Evolutionary conservation across 495 filamentous ascomycete genomes (phyloP).

Genomic region (Penicillium ochrochloron): DNA sequence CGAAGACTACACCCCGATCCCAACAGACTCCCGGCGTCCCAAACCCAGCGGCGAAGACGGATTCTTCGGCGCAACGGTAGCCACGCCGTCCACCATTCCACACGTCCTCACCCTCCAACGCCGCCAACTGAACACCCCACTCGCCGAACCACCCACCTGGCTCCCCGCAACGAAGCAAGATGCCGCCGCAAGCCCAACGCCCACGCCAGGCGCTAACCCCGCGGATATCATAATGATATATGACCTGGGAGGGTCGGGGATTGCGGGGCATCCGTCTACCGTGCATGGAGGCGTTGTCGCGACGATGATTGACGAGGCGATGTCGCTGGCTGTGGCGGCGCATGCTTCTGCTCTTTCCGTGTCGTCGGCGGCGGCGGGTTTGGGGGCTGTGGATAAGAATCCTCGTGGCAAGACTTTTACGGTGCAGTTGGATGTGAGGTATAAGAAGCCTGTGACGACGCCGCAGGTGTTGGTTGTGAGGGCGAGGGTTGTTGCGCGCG

Average conservation of each 20-base stretch:
- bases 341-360: too few species aligned
- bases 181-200: conserved; percentile 28
- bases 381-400: conserved; percentile 18
- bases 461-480: conserved; percentile 41
- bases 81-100: conserved; percentile 45
- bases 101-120: conserved; percentile 44
- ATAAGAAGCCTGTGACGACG: conserved; percentile 38
- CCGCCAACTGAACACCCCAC: conserved; percentile 28
- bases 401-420: conserved; percentile 45
- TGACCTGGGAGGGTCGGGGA: conserved; percentile 39
- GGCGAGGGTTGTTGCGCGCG: conserved; percentile 40
- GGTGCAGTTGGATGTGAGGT: conserved; percentile 47
- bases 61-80: conserved; percentile 43
- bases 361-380: conserved; percentile 13
- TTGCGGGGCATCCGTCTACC: conserved; percentile 45
- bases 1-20: conserved; percentile 38
- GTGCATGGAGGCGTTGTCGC: conserved; percentile 61
- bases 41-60: conserved; percentile 50
- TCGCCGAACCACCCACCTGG: conserved; percentile 35
- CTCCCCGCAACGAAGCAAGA: conserved; percentile 38
- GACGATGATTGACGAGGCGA: conserved; percentile 71
- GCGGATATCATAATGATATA: conserved; percentile 47
- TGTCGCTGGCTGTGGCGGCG: conserved; percentile 43
- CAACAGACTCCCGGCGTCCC: conserved; percentile 41
- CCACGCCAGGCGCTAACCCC: conserved; percentile 31